Percentiles rank a stretch among this genome's conserved stretches.
These are phyloP conservation scores for Postia placenta DNA, from an alignment of 768 basidiomycete genomes.

Conservation along the genomic window DNA sequence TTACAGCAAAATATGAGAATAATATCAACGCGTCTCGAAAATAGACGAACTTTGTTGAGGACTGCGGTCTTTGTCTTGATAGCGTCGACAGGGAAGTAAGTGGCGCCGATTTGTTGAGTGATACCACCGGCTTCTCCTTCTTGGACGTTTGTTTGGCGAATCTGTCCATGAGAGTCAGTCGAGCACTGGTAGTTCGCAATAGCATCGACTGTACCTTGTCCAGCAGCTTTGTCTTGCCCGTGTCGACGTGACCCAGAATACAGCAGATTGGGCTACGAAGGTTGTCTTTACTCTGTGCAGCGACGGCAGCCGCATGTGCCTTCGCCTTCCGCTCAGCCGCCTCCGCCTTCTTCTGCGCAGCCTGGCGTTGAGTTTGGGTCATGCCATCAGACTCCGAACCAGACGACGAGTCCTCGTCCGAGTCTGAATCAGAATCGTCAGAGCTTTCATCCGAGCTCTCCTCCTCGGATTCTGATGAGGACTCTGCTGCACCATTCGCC, in stretches of 20 bases:
- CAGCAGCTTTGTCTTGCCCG: conserved; percentile 95
- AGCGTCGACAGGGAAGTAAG: conserved; percentile 95
- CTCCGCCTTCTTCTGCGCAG: conserved; percentile 70
- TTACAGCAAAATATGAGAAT: background rate
- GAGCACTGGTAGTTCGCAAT: background rate
- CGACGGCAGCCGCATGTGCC: conserved; percentile 78
- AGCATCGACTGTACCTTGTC: conserved; percentile 66
- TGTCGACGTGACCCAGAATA: conserved; percentile 99
- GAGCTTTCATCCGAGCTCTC: conserved; percentile 16
- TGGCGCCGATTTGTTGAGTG: conserved; percentile 99
- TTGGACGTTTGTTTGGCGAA: conserved; percentile 99
- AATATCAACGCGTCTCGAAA: conserved; percentile 1
- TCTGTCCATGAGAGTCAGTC: conserved; percentile 40
- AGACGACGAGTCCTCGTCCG: conserved; percentile 42
- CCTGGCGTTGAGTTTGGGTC: conserved; percentile 59
- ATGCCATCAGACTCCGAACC: conserved; percentile 55
- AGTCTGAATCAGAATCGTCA: conserved; percentile 26
- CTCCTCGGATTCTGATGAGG: conserved; percentile 15
- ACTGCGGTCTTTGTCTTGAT: conserved; percentile 91
- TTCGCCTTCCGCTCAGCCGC: conserved; percentile 78
- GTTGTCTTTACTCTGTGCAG: conserved; percentile 82
- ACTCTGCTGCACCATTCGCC: conserved; percentile 11
- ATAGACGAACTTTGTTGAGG: conserved; percentile 66
- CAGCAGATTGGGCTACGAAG: conserved; percentile 96
- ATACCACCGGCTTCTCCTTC: conserved; percentile 99